Base-by-base conservation (phyloP, 1,139 yeast genomes). In the Hyphopichia buzzinii region DNA sequence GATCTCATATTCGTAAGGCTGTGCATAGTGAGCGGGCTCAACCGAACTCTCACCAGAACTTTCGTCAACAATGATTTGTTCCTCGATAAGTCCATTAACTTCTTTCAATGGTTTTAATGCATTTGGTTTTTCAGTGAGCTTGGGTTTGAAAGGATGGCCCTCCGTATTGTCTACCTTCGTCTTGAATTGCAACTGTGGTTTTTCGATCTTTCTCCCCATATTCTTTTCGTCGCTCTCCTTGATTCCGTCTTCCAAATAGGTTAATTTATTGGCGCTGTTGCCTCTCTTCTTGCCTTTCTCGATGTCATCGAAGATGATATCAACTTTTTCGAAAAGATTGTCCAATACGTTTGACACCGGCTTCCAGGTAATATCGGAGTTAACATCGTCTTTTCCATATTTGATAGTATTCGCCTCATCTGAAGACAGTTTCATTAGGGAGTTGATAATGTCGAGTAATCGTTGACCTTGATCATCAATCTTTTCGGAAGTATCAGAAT, bases 1-100 rank as follows among this genome's bases (percentile, higher is more conserved):
- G 29, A 94, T 92, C 59, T 94, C 98, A 32, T 64, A 59, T 39
- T 70, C 78, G 51, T 94, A 94, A 0, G 99, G 99, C 38, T 94
- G 95, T 8, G 73, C 72, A 53, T 79, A 84, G 55, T 80, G 86
- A 3, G 77, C 68, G 3, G 87, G 85, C 23, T 65, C 64, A 10
- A 63, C 59, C 3, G 52, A 62, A 10, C 57, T 64, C 45, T 71
- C 37, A 58, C 73, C 17, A 2, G 40, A 41, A 1, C 52, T 54
- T 10, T 48, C 51, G 17, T 30, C 17, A 5, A 10, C 4, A 4
- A 16, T 23, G 3, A 19, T 16, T 12, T 33, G 42, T 1, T 67
- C 64, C 25, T 50, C 50, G 7, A 50, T 43, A 24, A 85, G 46
- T 27, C 53, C 48, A 31, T 73, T 44, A 1, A 80, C 61, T 27